Evolutionary conservation across 2,329 filamentous ascomycete genomes (phyloP).

Genomic region (Colletotrichum magnum): DNA sequence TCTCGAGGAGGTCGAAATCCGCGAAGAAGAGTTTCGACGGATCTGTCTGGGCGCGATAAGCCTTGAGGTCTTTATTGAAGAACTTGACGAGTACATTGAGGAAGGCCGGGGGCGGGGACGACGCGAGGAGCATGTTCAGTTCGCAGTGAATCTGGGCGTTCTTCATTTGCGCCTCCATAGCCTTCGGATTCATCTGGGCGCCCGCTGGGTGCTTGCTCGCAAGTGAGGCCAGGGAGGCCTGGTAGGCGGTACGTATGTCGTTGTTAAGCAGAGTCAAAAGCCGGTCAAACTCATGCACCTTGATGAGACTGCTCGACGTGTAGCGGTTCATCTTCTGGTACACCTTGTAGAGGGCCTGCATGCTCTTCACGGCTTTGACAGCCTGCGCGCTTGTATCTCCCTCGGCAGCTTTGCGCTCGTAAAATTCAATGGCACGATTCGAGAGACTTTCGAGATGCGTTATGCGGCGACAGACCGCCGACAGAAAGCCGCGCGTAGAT

Average conservation of each 20-base stretch:
- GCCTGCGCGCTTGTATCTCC: slow-evolving; percentile 53
- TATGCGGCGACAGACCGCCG: slow-evolving; percentile 76
- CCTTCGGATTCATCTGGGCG: slow-evolving; percentile 54
- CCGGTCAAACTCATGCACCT: slow-evolving; percentile 73
- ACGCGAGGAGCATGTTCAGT: slow-evolving; percentile 65
- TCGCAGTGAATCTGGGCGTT: slow-evolving; percentile 65
- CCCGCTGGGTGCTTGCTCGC: slow-evolving; percentile 62
- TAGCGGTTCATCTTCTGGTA: slow-evolving; percentile 69
- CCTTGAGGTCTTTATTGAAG: slow-evolving; percentile 71
- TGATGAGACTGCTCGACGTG: slow-evolving; percentile 67
- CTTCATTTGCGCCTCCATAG: slow-evolving; percentile 61
- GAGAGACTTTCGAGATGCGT: slow-evolving; percentile 68
- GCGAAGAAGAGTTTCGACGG: slow-evolving; percentile 79
- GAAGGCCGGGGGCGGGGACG: slow-evolving; percentile 62
- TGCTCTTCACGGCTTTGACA: slow-evolving; percentile 52
- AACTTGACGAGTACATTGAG: slow-evolving; percentile 74
- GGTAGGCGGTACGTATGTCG: slow-evolving; percentile 67
- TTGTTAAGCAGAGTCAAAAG: slow-evolving; percentile 65
- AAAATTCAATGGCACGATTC: slow-evolving; percentile 64
- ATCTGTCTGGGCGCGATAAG: slow-evolving; percentile 73
- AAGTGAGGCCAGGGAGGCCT: slow-evolving; percentile 59
- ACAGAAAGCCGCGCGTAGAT: slow-evolving; percentile 80
- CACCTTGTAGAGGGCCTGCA: slow-evolving; percentile 69
- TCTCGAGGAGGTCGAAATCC: slow-evolving; percentile 78
- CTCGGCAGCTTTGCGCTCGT: slow-evolving; percentile 55